phyloP scores from a whole-genome alignment of 2,329 filamentous ascomycete species.

The Fusarium annulatum region DNA sequence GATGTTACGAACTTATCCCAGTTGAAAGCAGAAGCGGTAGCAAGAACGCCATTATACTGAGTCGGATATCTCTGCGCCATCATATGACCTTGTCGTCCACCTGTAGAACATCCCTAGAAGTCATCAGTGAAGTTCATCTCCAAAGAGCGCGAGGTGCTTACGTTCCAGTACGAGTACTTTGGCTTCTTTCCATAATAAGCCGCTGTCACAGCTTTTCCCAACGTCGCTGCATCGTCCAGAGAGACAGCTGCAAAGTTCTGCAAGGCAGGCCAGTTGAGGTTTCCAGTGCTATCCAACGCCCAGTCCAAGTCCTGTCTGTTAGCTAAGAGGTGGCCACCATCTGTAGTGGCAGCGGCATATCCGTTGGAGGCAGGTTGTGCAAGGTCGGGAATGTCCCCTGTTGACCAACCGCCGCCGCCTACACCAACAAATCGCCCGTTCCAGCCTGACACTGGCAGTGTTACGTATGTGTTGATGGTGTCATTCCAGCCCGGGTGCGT shows the following conservation, averaged over 20 bases:
- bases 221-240: slow-evolving; percentile 50
- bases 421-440: slow-evolving; percentile 28
- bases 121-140: not conserved
- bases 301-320: not conserved
- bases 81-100: slow-evolving; percentile 66
- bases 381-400: not conserved
- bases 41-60: slow-evolving; percentile 65
- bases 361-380: slow-evolving; percentile 5
- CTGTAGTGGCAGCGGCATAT: slow-evolving; percentile 18
- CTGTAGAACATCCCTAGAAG: slow-evolving; percentile 59
- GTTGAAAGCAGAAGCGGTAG: slow-evolving; percentile 56
- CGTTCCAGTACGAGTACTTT: slow-evolving; percentile 60
- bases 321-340: slow-evolving; percentile 10
- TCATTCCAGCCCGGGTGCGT: slow-evolving; percentile 33
- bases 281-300: slow-evolving; percentile 31
- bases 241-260: slow-evolving; percentile 44
- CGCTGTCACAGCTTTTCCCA: slow-evolving; percentile 55
- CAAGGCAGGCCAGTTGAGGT: slow-evolving; percentile 41
- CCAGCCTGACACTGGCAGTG: slow-evolving; percentile 25
- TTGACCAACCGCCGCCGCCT: slow-evolving; percentile 28
- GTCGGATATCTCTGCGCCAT: slow-evolving; percentile 63
- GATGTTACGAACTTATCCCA: slow-evolving; percentile 47
- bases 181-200: slow-evolving; percentile 53
- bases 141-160: not conserved
- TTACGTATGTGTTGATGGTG: slow-evolving; percentile 13